Evolutionary conservation across 345 rosid genomes (phyloP), one percentile per base, ranked within the genome.

Genomic region (Melaleuca alternifolia): DNA sequence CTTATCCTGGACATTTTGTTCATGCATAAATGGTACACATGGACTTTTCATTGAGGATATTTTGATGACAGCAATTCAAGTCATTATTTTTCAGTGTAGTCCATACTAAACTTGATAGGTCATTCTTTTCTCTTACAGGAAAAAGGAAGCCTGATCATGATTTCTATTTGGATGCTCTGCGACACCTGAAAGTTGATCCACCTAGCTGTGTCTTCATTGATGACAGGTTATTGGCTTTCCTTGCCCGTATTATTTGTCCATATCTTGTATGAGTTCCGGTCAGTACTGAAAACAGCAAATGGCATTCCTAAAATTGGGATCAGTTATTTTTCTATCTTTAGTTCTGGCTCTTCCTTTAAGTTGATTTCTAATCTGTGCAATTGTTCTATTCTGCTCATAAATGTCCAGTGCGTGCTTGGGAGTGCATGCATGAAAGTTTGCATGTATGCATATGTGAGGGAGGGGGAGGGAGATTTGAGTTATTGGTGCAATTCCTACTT

Each of bases 1-100:
- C 90, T 90, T 97, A 87, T 95, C 96, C 12, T 97, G 99, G 98
- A 96, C 98, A 54, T 96, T 97, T 87, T 96, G 99, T 91, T 97
- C 99, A 18, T 96, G 95, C 85, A 79, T 50, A 33, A 59, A 54
- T 77, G 99, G 99, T 96, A 92, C 59, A 89, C 79, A 26, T 71
- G 54, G 11, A 20, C 14, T 71, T 71, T 71, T 33, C 14, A 10
- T 20, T 71, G 48, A 41, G 48, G 26, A 71, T 24, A 71, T 71
- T 11, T 37, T 71, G 48, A 71, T 71, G 13, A 18, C 4, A 24
- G 79, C 11, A 20, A 71, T 71, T 33, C 79, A 10, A 37, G 1
- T 18, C 11, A 71, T 24, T 56, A 9, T 54, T 54, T 54, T 54
- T 54, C 61, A 71, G 48, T 48, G 48, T 21, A 14, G 46, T 71